Evolutionary conservation across 75 land plant species (phyloP).

Genomic region (Larix kaempferi): DNA sequence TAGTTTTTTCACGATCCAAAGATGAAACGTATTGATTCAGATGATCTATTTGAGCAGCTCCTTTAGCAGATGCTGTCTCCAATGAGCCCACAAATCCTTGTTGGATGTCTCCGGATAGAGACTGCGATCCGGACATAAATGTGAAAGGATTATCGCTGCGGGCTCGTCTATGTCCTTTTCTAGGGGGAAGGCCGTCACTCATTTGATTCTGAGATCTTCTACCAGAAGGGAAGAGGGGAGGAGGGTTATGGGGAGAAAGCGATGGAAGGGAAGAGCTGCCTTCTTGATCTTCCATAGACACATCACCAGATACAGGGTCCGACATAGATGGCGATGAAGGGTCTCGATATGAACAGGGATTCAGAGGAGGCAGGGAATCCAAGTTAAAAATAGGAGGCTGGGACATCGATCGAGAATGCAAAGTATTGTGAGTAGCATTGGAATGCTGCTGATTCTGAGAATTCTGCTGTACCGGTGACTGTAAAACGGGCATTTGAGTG

Average conservation of each 20-base stretch:
- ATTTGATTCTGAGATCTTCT: conserved; percentile 15
- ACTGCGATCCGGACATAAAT: conserved; percentile 17
- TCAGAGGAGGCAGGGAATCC: conserved; percentile 59
- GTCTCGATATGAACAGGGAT: conserved; percentile 43
- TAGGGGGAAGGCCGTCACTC: conserved; percentile 59
- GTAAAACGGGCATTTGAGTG: conserved; percentile 27
- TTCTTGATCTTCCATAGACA: conserved; percentile 62
- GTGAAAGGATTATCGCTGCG: conserved; percentile 75
- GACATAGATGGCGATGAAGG: conserved; percentile 21
- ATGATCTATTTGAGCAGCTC: conserved; percentile 10
- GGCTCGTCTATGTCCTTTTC: conserved; percentile 75
- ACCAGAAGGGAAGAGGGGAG: conserved; percentile 11
- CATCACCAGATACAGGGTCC: conserved; percentile 35
- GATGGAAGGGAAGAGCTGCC: conserved; percentile 21
- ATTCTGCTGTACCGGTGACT: conserved; percentile 19
- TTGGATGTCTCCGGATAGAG: conserved; percentile 14
- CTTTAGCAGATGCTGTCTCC: conserved; percentile 8
- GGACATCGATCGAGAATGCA: conserved; percentile 38
- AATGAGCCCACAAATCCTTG: conserved; percentile 13
- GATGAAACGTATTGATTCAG: too few relatives aligned
- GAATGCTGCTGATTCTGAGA: conserved; percentile 13
- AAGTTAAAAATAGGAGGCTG: conserved; percentile 55
- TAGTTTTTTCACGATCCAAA: conserved; percentile 5
- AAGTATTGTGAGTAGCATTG: conserved; percentile 15
- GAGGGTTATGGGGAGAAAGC: conserved; percentile 28